Conservation (phyloP, 2,329 filamentous ascomycete genomes). For the Sporothrix brunneoviolacea region DNA sequence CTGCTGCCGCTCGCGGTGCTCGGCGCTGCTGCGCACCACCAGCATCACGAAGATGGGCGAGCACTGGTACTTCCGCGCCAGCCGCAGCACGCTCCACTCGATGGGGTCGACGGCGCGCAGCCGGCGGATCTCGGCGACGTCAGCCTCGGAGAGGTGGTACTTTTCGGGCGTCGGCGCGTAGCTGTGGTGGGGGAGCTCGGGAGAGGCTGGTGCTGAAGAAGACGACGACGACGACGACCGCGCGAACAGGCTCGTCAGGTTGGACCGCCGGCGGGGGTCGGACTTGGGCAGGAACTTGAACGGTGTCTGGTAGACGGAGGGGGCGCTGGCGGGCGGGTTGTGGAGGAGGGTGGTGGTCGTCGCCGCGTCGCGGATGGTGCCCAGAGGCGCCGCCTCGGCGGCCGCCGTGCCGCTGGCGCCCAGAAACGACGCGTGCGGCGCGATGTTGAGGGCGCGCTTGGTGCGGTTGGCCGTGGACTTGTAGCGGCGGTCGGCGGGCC, state of each 20-base stretch:
- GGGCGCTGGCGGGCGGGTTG: slow-evolving; percentile 41
- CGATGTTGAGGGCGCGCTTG: slow-evolving; percentile 51
- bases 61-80: slow-evolving; percentile 52
- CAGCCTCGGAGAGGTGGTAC: slow-evolving; percentile 47
- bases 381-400: background rate
- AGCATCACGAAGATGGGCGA: slow-evolving; percentile 51
- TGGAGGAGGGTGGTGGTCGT: slow-evolving; percentile 38
- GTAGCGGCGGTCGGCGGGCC: slow-evolving; percentile 29
- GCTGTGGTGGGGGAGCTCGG: slow-evolving; percentile 19
- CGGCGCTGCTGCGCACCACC: slow-evolving; percentile 42
- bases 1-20: slow-evolving; percentile 42
- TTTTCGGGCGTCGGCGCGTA: slow-evolving; percentile 5
- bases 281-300: slow-evolving; percentile 56
- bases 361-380: slow-evolving; percentile 11
- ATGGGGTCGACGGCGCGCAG: slow-evolving; percentile 48
- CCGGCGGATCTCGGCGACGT: slow-evolving; percentile 54
- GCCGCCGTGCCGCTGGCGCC: slow-evolving; percentile 1
- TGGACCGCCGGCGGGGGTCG: slow-evolving; percentile 47
- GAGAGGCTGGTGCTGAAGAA: slow-evolving; percentile 26
- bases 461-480: slow-evolving; percentile 47
- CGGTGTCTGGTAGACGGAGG: slow-evolving; percentile 57
- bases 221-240: slow-evolving; percentile 18
- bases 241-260: slow-evolving; percentile 39
- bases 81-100: slow-evolving; percentile 46
- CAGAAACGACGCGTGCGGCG: slow-evolving; percentile 55